A percentile compares a stretch with the other conserved stretches of the same genome.
Conservation (phyloP, 176 grass and related monocot genomes). For the Oryza officinalis region DNA sequence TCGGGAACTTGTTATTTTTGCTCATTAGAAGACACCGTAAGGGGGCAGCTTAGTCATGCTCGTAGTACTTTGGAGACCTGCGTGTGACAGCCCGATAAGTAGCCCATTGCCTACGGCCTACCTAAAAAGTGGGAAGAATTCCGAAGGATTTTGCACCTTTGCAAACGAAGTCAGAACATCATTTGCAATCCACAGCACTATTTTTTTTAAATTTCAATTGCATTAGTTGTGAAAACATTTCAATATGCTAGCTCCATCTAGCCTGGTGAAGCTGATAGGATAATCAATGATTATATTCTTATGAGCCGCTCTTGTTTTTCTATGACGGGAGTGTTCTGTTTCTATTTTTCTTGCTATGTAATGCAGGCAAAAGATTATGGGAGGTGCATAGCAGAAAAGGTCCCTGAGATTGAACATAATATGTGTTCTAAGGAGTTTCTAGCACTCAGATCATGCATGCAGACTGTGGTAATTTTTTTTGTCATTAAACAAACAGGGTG, state of each 20-base stretch:
- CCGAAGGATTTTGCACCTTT: neutral
- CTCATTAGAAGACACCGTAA: neutral
- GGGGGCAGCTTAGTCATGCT: neutral
- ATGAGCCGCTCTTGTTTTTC: neutral
- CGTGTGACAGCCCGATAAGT: neutral
- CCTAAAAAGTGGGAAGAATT: neutral
- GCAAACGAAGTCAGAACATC: neutral
- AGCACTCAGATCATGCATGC: conserved; percentile 91
- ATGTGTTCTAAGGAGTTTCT: conserved; percentile 97
- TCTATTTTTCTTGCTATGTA: conserved; percentile 23
- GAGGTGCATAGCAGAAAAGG: conserved; percentile 65
- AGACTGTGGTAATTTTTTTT: conserved; percentile 60
- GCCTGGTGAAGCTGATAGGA: neutral
- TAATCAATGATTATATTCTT: neutral
- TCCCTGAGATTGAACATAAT: conserved; percentile 83
- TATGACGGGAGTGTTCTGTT: conserved; percentile 13
- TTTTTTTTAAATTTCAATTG: neutral
- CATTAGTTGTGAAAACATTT: neutral
- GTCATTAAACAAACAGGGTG: conserved; percentile 17
- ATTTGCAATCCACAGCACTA: neutral
- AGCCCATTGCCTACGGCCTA: neutral
- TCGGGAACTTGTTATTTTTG: neutral
- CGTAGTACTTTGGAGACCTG: neutral
- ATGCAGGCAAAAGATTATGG: conserved; percentile 88
- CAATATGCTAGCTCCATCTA: conserved; percentile 7